A percentile compares a stretch with the other conserved stretches of the same genome.
Conservation (phyloP, 768 basidiomycete species). For the Lepiota brunneoincarnata region DNA sequence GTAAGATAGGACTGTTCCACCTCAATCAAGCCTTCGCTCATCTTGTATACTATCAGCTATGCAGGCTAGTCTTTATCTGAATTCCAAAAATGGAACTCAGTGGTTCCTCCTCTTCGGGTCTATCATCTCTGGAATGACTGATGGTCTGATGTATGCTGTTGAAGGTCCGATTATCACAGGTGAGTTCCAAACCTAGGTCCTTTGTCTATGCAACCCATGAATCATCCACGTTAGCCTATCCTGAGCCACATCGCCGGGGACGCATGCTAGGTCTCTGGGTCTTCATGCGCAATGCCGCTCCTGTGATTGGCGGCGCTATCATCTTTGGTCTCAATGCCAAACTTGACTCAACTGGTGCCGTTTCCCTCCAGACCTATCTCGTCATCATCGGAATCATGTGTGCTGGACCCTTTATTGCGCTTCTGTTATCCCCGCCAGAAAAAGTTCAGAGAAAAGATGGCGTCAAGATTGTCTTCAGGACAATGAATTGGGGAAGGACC, state of each 20-base stretch:
- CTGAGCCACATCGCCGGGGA: slow-evolving; percentile 29
- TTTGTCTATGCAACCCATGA: not conserved
- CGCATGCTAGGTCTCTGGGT: slow-evolving; percentile 34
- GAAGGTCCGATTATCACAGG: slow-evolving; percentile 32
- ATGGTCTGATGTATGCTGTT: slow-evolving; percentile 30
- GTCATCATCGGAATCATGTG: slow-evolving; percentile 35
- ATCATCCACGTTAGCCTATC: slow-evolving; percentile 22
- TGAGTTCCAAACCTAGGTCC: slow-evolving; percentile 5
- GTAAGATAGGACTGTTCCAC: slow-evolving; percentile 11
- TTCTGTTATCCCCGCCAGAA: slow-evolving; percentile 25
- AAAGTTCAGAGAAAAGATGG: slow-evolving; percentile 30
- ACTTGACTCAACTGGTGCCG: slow-evolving; percentile 26
- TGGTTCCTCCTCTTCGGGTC: slow-evolving; percentile 34
- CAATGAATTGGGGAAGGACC: slow-evolving; percentile 24
- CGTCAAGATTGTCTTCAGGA: slow-evolving; percentile 26
- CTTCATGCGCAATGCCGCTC: slow-evolving; percentile 29
- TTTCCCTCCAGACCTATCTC: slow-evolving; percentile 29
- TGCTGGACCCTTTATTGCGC: slow-evolving; percentile 29
- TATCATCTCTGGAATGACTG: slow-evolving; percentile 27
- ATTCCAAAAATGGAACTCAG: slow-evolving; percentile 31
- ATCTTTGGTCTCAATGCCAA: slow-evolving; percentile 29
- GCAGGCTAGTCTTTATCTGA: slow-evolving; percentile 30
- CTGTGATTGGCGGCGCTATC: slow-evolving; percentile 32
- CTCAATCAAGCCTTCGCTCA: not conserved
- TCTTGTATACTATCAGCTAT: slow-evolving; percentile 17